Base-by-base conservation (phyloP, 371 early-diverging fungal genomes). In the Amoeboaphelidium protococcarum region DNA sequence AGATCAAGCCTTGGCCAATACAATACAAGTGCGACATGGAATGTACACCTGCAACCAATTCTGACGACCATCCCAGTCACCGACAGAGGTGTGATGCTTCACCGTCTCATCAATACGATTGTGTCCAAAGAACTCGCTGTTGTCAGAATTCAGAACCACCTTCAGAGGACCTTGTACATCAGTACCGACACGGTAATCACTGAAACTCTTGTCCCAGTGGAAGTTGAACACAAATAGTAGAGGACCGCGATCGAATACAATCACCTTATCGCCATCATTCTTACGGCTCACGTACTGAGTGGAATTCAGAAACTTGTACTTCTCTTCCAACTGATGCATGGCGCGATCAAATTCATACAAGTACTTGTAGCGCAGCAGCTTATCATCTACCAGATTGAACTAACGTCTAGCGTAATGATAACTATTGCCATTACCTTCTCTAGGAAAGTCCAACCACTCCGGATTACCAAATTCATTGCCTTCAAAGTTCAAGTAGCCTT, bases 401-500 rank as follows among this genome's bases (percentile, higher is more conserved):
- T 92, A 91, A 19, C 91, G 78, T 31, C 91, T 73, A 13, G 85
- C 84, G 58, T 90, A 86, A 58, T 87, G 88, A 70, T 82, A 90
- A 46, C 79, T 60, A 53, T 52, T 61, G 41, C 69, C 61, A 63
- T 92, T 92, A 51, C 91, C 94, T 23, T 62, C 79, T 20, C 94
- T 79, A 47, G 94, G 94, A 55, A 92, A 92, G 61, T 92, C 94
- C 19, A 92, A 73, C 94, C 94, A 92, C 62, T 92, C 94, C 13
- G 94, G 94, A 53, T 92, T 91, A 0, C 94, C 94, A 66, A 92
- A 92, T 25, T 52, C 42, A 23, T 47, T 52, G 21, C 94, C 94
- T 59, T 85, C 84, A 54, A 92, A 92, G 50, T 78, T 89, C 43
- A 92, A 64, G 57, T 88, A 92, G 1, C 88, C 94, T 64, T 89